A percentile compares a stretch with the other conserved stretches of the same genome.
These are phyloP conservation scores for Euphorbia schlechtendalii DNA, from an alignment of 441 rosid species.

Conservation along the genomic window DNA sequence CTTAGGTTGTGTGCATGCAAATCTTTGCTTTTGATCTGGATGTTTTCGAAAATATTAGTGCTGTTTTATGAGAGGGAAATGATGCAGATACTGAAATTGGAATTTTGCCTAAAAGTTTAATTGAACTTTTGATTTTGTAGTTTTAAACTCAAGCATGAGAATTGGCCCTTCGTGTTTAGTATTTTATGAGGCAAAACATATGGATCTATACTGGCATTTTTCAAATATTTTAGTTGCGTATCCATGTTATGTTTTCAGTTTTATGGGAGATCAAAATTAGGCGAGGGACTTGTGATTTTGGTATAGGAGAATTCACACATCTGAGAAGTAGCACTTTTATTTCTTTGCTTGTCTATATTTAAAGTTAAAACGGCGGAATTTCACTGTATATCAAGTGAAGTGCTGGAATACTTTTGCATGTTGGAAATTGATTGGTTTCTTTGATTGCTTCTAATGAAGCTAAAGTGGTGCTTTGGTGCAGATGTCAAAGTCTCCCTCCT, in stretches of 20 bases:
- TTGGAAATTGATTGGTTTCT: constrained; percentile 13
- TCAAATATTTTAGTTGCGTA: neutral
- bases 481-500: constrained; percentile 60
- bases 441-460: constrained; percentile 24
- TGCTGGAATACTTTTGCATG: neutral
- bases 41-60: neutral
- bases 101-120: neutral
- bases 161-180: neutral
- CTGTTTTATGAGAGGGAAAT: neutral
- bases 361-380: constrained; percentile 2
- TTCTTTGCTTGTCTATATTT: constrained; percentile 6
- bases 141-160: neutral
- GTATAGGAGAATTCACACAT: neutral
- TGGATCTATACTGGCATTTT: neutral
- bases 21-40: constrained; percentile 6
- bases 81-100: neutral
- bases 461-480: constrained; percentile 25
- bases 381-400: constrained; percentile 1
- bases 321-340: neutral
- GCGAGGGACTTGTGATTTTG: neutral
- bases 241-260: neutral
- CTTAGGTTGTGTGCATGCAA: neutral
- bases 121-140: neutral
- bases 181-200: neutral
- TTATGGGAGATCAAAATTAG: constrained; percentile 1